phyloP scores from a whole-genome alignment of 192 early-diverging fungal genomes.

The Backusella luteola region DNA sequence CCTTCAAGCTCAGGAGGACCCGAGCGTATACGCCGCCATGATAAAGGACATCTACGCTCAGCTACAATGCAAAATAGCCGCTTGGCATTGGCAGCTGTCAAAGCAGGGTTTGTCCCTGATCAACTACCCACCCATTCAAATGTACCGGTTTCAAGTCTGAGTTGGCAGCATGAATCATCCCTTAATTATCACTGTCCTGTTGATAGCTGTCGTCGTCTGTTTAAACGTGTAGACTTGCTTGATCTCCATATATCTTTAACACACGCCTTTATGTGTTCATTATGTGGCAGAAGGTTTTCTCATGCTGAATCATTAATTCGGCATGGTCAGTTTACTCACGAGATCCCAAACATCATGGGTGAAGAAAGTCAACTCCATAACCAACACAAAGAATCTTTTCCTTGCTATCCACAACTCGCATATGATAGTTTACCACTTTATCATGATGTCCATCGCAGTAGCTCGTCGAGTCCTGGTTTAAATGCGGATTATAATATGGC shows the following conservation, averaged over 20 bases:
- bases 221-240: background rate
- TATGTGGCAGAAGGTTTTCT: slow-evolving; percentile 12
- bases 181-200: background rate
- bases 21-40: slow-evolving; percentile 26
- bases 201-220: background rate
- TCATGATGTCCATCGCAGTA: slow-evolving; percentile 5
- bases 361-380: background rate
- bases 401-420: background rate
- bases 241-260: background rate
- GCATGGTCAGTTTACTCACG: slow-evolving; percentile 4
- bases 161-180: background rate
- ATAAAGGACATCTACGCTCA: slow-evolving; percentile 18
- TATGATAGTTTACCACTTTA: background rate
- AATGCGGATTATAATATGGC: slow-evolving; percentile 5
- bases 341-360: background rate
- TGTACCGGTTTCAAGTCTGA: background rate
- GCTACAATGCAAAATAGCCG: slow-evolving; percentile 14
- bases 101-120: slow-evolving; percentile 13
- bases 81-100: slow-evolving; percentile 25
- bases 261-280: slow-evolving; percentile 1
- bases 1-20: slow-evolving; percentile 2
- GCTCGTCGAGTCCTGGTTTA: slow-evolving; percentile 1
- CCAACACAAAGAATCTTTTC: background rate
- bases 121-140: background rate
- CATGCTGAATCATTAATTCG: slow-evolving; percentile 6